phyloP scores from a whole-genome alignment of 768 basidiomycete genomes.

The Mycena vulgaris region DNA sequence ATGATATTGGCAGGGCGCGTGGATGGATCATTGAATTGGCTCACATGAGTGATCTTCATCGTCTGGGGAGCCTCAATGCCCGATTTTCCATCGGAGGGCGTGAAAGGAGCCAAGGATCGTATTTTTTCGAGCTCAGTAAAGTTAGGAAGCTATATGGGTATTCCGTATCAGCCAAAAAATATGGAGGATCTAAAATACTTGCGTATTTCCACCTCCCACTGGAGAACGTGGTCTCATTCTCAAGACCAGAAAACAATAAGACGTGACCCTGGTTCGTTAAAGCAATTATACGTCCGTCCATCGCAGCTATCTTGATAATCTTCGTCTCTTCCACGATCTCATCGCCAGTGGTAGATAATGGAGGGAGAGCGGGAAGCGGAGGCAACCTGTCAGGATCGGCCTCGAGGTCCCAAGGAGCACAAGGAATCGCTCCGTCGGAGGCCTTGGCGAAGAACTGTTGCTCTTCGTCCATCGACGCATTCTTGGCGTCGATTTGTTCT shows the following conservation, averaged over 20 bases:
- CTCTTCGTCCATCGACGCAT: constrained; percentile 62
- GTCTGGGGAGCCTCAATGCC: constrained; percentile 56
- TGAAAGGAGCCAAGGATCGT: constrained; percentile 61
- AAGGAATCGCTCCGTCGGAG: constrained; percentile 66
- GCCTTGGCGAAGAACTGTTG: constrained; percentile 54
- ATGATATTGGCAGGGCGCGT: constrained; percentile 2
- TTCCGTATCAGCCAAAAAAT: constrained; percentile 8
- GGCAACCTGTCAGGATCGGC: constrained; percentile 73
- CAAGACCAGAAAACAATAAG: constrained; percentile 69
- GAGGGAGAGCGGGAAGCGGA: constrained; percentile 72
- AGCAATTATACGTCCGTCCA: constrained; percentile 81
- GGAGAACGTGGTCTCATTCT: constrained; percentile 54
- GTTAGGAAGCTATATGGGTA: constrained; percentile 69
- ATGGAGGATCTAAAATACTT: constrained; percentile 42
- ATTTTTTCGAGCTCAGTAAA: constrained; percentile 78
- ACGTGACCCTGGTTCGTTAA: constrained; percentile 88
- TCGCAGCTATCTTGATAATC: constrained; percentile 86
- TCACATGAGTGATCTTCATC: constrained; percentile 85
- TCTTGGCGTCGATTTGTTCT: constrained; percentile 53
- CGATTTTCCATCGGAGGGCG: constrained; percentile 43
- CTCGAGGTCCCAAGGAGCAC: constrained; percentile 71
- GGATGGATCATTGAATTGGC: constrained; percentile 40
- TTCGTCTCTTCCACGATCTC: constrained; percentile 52
- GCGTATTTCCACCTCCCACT: constrained; percentile 82
- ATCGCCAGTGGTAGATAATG: constrained; percentile 52